A percentile compares a stretch with the other conserved stretches of the same genome.
These are phyloP conservation scores for Mycena citricolor DNA, from an alignment of 1,284 basidiomycete genomes.

Conservation along the genomic window DNA sequence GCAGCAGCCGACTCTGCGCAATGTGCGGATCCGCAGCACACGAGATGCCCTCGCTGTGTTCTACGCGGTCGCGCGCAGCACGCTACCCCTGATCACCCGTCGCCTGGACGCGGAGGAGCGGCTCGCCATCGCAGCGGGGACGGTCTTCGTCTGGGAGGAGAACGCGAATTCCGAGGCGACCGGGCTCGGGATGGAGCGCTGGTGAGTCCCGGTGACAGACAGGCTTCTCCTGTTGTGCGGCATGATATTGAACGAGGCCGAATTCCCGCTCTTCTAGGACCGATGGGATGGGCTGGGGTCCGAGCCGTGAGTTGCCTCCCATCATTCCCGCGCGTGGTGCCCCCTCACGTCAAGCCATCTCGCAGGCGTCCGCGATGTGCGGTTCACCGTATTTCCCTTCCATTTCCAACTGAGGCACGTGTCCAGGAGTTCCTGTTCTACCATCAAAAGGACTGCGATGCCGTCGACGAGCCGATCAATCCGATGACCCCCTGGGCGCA, in stretches of 20 bases:
- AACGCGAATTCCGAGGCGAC: slow-evolving; percentile 74
- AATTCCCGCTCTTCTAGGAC: slow-evolving; percentile 47
- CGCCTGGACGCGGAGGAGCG: slow-evolving; percentile 74
- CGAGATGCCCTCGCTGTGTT: slow-evolving; percentile 79
- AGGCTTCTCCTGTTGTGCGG: no score
- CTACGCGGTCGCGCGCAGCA: slow-evolving; percentile 65
- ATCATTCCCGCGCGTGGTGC: slow-evolving; percentile 6
- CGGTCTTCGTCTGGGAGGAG: slow-evolving; percentile 85
- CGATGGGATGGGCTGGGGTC: slow-evolving; percentile 81
- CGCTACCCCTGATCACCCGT: slow-evolving; percentile 72
- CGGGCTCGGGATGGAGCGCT: slow-evolving; percentile 78
- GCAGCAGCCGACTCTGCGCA: slow-evolving; percentile 72
- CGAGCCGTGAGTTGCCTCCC: slow-evolving; percentile 49
- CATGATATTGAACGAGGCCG: no score
- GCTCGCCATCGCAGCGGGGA: slow-evolving; percentile 40
- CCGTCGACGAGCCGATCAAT: slow-evolving; percentile 59
- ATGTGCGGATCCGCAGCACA: slow-evolving; percentile 72
- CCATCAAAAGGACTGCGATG: slow-evolving; percentile 74
- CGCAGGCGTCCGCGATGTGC: slow-evolving; percentile 67
- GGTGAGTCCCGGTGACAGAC: no score
- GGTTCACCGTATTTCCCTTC: slow-evolving; percentile 29
- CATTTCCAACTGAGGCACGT: slow-evolving; percentile 12
- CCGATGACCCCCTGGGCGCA: slow-evolving; percentile 73
- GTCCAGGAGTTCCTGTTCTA: slow-evolving; percentile 77
- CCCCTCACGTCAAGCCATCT: slow-evolving; percentile 9